Percentiles rank a stretch among this genome's conserved stretches.
These are phyloP conservation scores for Magnolia changhungtana DNA, from an alignment of 164 flowering plant species.

Conservation along the genomic window DNA sequence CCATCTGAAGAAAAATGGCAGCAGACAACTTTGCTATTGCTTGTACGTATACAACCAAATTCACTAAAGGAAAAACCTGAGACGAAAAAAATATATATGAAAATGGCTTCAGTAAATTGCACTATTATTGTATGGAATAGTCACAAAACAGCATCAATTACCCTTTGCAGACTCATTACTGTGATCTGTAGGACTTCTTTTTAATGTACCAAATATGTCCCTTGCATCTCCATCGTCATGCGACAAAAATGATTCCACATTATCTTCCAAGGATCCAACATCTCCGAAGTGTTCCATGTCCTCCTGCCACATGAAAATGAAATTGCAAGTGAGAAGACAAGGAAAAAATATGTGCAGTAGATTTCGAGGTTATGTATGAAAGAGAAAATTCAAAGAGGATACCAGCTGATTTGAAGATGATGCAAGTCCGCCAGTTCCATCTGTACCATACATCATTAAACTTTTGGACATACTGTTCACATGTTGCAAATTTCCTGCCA, in stretches of 20 bases:
- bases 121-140: background rate
- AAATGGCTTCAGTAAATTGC: background rate
- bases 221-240: constrained; percentile 86
- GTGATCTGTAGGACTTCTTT: constrained; percentile 65
- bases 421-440: constrained; percentile 69
- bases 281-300: constrained; percentile 87
- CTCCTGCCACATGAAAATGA: constrained; percentile 53
- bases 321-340: constrained; percentile 10
- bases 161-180: constrained; percentile 75
- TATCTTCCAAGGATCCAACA: constrained; percentile 79
- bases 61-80: constrained; percentile 75
- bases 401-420: constrained; percentile 89
- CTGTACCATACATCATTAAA: constrained; percentile 70
- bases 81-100: background rate
- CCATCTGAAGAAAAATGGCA: constrained; percentile 95
- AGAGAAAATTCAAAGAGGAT: constrained; percentile 11
- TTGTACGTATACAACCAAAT: constrained; percentile 57
- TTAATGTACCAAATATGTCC: constrained; percentile 62
- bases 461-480: constrained; percentile 53
- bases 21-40: constrained; percentile 70
- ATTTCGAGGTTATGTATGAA: background rate
- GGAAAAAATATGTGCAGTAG: background rate
- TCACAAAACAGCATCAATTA: constrained; percentile 15
- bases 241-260: constrained; percentile 77
- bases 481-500: constrained; percentile 52